Conservation (phyloP, 2,329 filamentous ascomycete genomes). For the Fusarium sacchari region DNA sequence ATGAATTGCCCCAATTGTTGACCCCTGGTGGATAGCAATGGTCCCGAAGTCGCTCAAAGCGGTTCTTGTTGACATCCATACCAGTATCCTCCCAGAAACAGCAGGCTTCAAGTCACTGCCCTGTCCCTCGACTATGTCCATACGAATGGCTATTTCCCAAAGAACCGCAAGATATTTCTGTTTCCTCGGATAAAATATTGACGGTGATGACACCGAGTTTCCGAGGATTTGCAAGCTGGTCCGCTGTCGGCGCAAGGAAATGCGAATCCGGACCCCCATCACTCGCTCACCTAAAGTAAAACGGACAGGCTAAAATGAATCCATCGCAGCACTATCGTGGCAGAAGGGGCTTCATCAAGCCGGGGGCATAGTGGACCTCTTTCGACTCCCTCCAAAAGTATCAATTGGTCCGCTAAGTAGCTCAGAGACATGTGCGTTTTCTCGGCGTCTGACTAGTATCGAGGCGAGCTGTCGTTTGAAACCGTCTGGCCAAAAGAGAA, state of each 20-base stretch:
- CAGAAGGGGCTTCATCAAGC: constrained; percentile 6
- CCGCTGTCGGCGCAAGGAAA: constrained; percentile 36
- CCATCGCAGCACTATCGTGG: constrained; percentile 2
- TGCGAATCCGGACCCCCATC: constrained; percentile 10
- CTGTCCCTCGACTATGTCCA: background rate
- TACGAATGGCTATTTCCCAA: constrained; percentile 50
- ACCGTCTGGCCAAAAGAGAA: constrained; percentile 8
- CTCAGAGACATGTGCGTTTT: constrained; percentile 3
- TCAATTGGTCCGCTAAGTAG: constrained; percentile 35
- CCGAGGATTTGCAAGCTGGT: constrained; percentile 12
- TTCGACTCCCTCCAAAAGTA: background rate
- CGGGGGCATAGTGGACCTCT: constrained; percentile 17
- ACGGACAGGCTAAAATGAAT: constrained; percentile 19
- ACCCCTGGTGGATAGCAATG: background rate
- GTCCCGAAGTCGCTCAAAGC: background rate
- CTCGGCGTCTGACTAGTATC: constrained; percentile 21
- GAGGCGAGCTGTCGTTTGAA: constrained; percentile 7
- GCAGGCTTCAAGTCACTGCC: background rate
- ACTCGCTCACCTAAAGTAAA: constrained; percentile 14
- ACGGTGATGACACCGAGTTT: constrained; percentile 5
- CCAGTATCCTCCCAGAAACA: background rate
- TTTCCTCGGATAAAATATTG: constrained; percentile 53
- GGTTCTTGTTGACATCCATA: background rate
- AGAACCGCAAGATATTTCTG: constrained; percentile 64
- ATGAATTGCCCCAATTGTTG: background rate